Evolutionary conservation across 202 grass and related monocot genomes (phyloP), one percentile per base, ranked within the genome.

Genomic region (Brachypodium distachyon): DNA sequence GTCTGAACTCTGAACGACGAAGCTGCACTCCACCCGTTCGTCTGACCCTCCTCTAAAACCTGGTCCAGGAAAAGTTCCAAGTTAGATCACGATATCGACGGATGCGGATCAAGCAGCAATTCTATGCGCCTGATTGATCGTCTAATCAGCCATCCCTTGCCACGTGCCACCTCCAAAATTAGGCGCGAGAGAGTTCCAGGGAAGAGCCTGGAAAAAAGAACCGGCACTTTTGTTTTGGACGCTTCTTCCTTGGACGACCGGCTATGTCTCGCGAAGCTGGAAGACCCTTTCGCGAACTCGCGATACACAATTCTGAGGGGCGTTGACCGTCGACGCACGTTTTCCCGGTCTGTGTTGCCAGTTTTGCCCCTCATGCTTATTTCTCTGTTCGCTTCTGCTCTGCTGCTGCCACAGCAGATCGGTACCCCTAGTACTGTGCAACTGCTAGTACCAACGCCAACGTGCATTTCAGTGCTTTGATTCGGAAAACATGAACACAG

Each of bases 191-290:
- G 22, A 3, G 37, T 17, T 13, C 44, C 22, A 42, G 40, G 12
- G 37, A 22, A 46, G 26, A 55, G 28, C 41, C 52, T 21, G 44
- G 70, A 36, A 43, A 66, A 67, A 8, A 38, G 48, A 40, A 21
- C 53, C 33, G 31, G 12, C 19, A 50, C 39, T 61, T 61, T 46
- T 34, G 49, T 61, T 61, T 46, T 34, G 60, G 43, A 14, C 36
- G 78, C 39, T 56, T 82, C 13, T n/a, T 34, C 25, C 17, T 17
- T 14, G 79, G 79, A 66, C 67, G 50, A 31, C 73, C 73, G 79
- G 56, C 22, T 2, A 64, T 56, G 56, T 17, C 73, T 75, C 79
- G 41, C 23, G 40, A 61, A 42, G 12, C 25, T 7, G 48, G 67
- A 57, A 57, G 38, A 21, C 37, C n/a, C 2, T 18, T 6, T 17